phyloP scores from a whole-genome alignment of 768 basidiomycete genomes.

The Termitomyces sp. region DNA sequence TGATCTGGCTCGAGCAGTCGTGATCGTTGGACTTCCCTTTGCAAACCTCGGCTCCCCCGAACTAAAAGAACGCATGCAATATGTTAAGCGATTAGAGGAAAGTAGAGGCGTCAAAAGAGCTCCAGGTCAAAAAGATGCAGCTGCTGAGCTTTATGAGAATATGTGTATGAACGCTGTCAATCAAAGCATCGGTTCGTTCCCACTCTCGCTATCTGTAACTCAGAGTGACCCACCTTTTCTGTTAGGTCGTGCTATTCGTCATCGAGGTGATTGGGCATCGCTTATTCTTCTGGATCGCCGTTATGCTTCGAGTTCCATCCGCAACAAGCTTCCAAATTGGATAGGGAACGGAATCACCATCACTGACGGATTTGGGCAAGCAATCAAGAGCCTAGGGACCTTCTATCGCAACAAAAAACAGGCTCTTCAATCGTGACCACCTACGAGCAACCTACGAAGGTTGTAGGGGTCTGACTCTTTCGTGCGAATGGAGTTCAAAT shows the following conservation, averaged over 20 bases:
- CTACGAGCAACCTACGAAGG: background rate
- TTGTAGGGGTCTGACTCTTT: background rate
- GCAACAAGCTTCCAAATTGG: constrained; percentile 87
- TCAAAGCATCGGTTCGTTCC: constrained; percentile 84
- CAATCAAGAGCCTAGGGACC: constrained; percentile 60
- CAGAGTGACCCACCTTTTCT: background rate
- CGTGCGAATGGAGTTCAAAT: background rate
- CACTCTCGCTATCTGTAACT: background rate
- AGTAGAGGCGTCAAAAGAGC: constrained; percentile 33
- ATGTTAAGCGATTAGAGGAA: constrained; percentile 66
- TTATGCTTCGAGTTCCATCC: constrained; percentile 68
- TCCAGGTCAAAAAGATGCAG: constrained; percentile 59
- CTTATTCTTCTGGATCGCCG: constrained; percentile 85
- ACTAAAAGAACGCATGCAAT: constrained; percentile 87
- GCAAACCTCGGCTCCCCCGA: constrained; percentile 89
- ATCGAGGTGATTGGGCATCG: constrained; percentile 88
- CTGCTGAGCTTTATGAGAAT: constrained; percentile 84
- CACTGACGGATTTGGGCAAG: constrained; percentile 68
- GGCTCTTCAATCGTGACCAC: background rate
- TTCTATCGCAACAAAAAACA: constrained; percentile 65
- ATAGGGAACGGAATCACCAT: constrained; percentile 63
- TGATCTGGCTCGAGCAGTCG: constrained; percentile 79
- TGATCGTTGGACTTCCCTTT: constrained; percentile 90
- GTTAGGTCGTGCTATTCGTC: constrained; percentile 89
- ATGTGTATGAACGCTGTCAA: constrained; percentile 95